Evolutionary conservation across 139 green algal species (phyloP), one percentile per base, ranked within the genome.

Genomic region (Edaphochlamys debaryana): DNA sequence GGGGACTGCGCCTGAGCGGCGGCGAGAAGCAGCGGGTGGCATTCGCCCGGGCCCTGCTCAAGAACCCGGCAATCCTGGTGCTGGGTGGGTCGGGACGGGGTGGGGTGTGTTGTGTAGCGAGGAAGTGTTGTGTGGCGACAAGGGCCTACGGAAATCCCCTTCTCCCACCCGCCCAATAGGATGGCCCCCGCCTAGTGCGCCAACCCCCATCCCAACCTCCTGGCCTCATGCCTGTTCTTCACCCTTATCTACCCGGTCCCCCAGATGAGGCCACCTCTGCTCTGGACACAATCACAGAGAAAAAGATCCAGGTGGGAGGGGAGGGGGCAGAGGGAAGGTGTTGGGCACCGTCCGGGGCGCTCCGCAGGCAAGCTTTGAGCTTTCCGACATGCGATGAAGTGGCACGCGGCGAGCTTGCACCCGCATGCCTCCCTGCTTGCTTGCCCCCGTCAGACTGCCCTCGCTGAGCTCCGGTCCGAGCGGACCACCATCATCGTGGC

Each of bases 401-500:
- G 45, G 45, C 13, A 54, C 45, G 11, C 9, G 11, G 45, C 45
- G 9, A 54, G 11, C 45, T 22, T 13, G 45, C 45, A 22, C 11
- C 45, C 45, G 4, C 67, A 5, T 15, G 4, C 67, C 67, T 54
- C 38, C 23, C 7, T 38, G 23, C 38, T 36, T 19, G 23, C 67
- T 52, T 50, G 30, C 36, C 74, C 29, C 79, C 13, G 82, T 86
- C 89, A 94, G 81, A 48, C 58, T 3, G 80, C 88, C 13, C 79
- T 94, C 41, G 45, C 79, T 0, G 36, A 58, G 15, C 71, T 93
- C n/a, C 83, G 87, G 56, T 41, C 45, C 40, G 66, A 85, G 13
- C 90, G 95, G 66, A 98, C 96, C 8, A 97, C 92, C 25, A 73
- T 98, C 54, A 93, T 98, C 41, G 90, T 98, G 37, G 96, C 96